Percentiles rank a stretch among this genome's conserved stretches.
These are phyloP conservation scores for Exidia glandulosa DNA, from an alignment of 768 basidiomycete genomes.

Conservation along the genomic window DNA sequence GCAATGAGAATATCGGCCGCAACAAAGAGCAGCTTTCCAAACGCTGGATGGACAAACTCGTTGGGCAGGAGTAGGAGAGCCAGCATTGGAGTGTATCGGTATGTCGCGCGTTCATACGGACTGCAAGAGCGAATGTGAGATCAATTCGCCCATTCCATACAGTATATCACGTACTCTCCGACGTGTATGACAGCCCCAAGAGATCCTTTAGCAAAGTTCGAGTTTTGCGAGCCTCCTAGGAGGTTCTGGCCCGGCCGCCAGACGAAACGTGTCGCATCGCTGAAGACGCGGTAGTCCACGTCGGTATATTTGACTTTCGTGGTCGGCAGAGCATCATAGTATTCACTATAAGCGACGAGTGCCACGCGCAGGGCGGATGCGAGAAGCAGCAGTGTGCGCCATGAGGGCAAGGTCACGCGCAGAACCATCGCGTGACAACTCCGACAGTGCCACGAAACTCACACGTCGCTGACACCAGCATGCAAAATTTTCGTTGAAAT, in stretches of 20 bases:
- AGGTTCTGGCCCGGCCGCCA: slow-evolving; percentile 25
- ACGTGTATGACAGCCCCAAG: slow-evolving; percentile 33
- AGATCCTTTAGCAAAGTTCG: slow-evolving; percentile 53
- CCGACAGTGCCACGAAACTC: no score
- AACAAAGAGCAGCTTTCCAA: slow-evolving; percentile 87
- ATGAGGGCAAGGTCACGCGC: no score
- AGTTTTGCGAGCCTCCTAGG: slow-evolving; percentile 17
- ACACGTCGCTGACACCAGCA: no score
- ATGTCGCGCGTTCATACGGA: slow-evolving; percentile 86
- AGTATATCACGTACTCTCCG: slow-evolving; percentile 60
- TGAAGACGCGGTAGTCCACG: slow-evolving; percentile 92
- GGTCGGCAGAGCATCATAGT: slow-evolving; percentile 71
- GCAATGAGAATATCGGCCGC: slow-evolving; percentile 75
- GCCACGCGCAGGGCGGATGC: slow-evolving; percentile 51
- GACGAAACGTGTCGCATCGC: slow-evolving; percentile 74
- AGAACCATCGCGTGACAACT: no score
- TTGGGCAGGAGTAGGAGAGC: slow-evolving; percentile 77
- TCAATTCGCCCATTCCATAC: background rate
- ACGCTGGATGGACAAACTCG: slow-evolving; percentile 65
- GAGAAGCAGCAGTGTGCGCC: slow-evolving; percentile 38
- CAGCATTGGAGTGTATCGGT: slow-evolving; percentile 91
- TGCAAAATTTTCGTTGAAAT: no score
- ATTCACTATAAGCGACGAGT: slow-evolving; percentile 79
- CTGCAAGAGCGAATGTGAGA: slow-evolving; percentile 28
- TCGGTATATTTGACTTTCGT: slow-evolving; percentile 85